Conservation (phyloP, 495 filamentous ascomycete genomes). For the Neurospora pannonica region DNA sequence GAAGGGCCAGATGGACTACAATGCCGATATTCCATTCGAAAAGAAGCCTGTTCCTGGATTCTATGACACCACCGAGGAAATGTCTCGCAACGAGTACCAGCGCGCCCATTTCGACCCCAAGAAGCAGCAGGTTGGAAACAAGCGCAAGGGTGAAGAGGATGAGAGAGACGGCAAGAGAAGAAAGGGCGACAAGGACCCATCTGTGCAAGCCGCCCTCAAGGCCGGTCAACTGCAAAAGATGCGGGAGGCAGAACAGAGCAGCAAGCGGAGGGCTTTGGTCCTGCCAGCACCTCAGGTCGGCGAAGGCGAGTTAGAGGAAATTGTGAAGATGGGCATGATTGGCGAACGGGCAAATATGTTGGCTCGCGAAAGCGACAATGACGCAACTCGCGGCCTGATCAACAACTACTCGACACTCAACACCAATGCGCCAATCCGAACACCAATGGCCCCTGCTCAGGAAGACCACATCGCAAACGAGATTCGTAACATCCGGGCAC, state of each 20-base stretch:
- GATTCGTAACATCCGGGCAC: slow-evolving; percentile 83
- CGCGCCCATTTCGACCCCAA: slow-evolving; percentile 85
- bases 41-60: slow-evolving; percentile 85
- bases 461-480: slow-evolving; percentile 96
- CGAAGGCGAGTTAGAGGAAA: slow-evolving; percentile 89
- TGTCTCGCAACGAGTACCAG: slow-evolving; percentile 71
- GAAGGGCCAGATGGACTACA: slow-evolving; percentile 97
- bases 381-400: slow-evolving; percentile 74
- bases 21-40: slow-evolving; percentile 96
- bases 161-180: slow-evolving; percentile 73
- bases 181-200: slow-evolving; percentile 76
- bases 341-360: slow-evolving; percentile 76
- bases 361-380: slow-evolving; percentile 71
- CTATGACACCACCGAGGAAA: slow-evolving; percentile 83
- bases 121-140: slow-evolving; percentile 91
- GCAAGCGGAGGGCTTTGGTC: slow-evolving; percentile 70
- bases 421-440: slow-evolving; percentile 79
- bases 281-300: slow-evolving; percentile 85
- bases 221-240: slow-evolving; percentile 95
- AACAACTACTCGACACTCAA: slow-evolving; percentile 77
- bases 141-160: slow-evolving; percentile 84
- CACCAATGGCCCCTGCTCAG: slow-evolving; percentile 79
- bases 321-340: slow-evolving; percentile 96
- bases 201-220: slow-evolving; percentile 80
- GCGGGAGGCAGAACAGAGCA: slow-evolving; percentile 91